Base-by-base conservation (phyloP, 2,329 filamentous ascomycete species). In the Penicillium sp. region DNA sequence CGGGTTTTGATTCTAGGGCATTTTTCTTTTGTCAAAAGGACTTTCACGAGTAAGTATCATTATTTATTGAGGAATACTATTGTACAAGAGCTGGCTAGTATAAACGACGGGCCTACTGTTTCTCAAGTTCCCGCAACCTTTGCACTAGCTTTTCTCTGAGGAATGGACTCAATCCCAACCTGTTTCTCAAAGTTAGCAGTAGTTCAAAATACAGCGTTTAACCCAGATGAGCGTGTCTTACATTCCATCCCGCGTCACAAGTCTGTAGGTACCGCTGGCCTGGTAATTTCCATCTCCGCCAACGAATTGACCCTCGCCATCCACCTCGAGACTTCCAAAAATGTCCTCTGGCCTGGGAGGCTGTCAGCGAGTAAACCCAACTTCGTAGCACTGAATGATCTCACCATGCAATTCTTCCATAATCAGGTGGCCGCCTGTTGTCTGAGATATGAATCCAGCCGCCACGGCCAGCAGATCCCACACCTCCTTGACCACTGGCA, bases 371-470 rank as follows among this genome's bases (percentile, higher is more conserved):
- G 9, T 18, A 16, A n/a, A 8, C 30, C 13, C 18, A 13, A 30
- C 5, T 24, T 2, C 13, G 14, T 11, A 38, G 22, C 16, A 42
- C 11, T 22, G 5, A 14, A 18, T 31, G 8, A 5, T 13, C 61
- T 46, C 66, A 75, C 79, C 79, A 84, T 46, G 83, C 80, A 55
- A 85, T 84, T n/a, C 83, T 67, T 1, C 83, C 83, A 67, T 77
- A 86, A 53, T 86, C 83, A 2, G 83, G 83, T 31, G 83, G 81
- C 54, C 81, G 78, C 53, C 83, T 71, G 62, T 69, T 67, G 61
- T 86, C 83, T 33, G 79, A 83, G n/a, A 86, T 75, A 63, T 86
- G 83, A 36, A 86, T 81, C 71, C 79, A 85, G 1, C 83, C 83
- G 18, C 83, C 83, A 56, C 79, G 71, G 1, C 81, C 82, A 14